These are phyloP conservation scores for Dacryopinax spathularia DNA, from an alignment of 768 basidiomycete species.

Conservation along the genomic window DNA sequence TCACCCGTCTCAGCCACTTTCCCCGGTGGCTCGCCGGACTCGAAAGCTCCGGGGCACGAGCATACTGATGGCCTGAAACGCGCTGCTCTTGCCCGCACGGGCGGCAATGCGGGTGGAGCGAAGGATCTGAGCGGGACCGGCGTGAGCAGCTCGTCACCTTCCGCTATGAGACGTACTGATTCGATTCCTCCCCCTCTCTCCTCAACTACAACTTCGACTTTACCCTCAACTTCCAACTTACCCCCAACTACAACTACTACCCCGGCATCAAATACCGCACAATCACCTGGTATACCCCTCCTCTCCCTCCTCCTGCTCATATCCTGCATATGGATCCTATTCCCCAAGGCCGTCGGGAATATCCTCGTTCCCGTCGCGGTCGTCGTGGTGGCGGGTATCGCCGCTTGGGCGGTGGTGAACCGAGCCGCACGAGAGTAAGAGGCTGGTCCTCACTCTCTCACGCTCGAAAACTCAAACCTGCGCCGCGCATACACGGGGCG, in stretches of 20 bases:
- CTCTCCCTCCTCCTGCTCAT: background rate
- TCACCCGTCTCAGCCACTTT: background rate
- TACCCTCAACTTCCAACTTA: too few relatives aligned
- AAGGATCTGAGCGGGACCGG: conserved; percentile 1
- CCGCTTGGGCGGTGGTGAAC: background rate
- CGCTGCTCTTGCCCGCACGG: background rate
- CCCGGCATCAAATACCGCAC: background rate
- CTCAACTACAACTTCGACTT: too few relatives aligned
- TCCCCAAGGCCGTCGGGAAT: background rate
- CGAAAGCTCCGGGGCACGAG: background rate
- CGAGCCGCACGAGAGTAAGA: conserved; percentile 1
- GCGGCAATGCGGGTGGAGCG: too few relatives aligned
- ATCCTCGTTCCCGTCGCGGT: background rate
- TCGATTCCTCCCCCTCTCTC: background rate
- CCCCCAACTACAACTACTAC: background rate
- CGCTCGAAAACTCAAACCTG: background rate
- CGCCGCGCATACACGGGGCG: background rate
- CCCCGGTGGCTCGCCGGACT: background rate
- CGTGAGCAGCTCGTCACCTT: conserved; percentile 3
- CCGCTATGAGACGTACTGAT: conserved; percentile 3
- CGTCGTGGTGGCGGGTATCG: background rate
- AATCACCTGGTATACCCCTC: conserved; percentile 1
- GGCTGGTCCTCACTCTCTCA: conserved; percentile 1
- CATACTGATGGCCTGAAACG: too few relatives aligned
- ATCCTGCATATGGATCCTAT: background rate